Base-by-base conservation (phyloP, 2,329 filamentous ascomycete genomes). In the Fusarium equiseti region DNA sequence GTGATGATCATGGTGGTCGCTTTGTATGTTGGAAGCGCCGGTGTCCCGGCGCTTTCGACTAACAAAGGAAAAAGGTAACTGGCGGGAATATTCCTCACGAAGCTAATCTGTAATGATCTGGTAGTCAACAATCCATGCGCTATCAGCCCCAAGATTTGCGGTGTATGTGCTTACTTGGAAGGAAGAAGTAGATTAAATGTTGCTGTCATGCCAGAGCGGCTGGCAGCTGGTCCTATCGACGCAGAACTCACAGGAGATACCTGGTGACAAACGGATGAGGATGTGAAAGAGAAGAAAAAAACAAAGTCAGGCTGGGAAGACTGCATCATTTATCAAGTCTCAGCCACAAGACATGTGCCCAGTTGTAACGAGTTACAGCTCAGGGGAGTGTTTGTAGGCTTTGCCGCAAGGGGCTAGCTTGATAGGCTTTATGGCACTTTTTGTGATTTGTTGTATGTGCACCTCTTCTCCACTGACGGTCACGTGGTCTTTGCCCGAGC, bases 1-100 rank as follows among this genome's bases (percentile, higher is more conserved):
- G 45, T 58, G 35, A 50, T 58, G 54, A 58, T 50, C 54, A 58
- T 58, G 2, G 6, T 26, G 45, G 32, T 26, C 4, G 32, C 12
- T 42, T 15, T 42, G 54, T 42, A 58, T 58, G 54, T 50, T 50
- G 35, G 49, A 26, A 42, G 35, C 54, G 54, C 54, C 54, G 54
- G 54, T 4, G 3, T 13, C 2, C 54, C 54, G 45, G 45, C 54
- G 54, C 49, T 38, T 18, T 40, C 16, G 27, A 52, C 49, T 26
- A 38, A 35, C 6, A 11, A 38, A 38, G 18, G 18, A 12, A 12
- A 38, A 38, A n/a, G 0, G 18, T 1, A 12, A n/a, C 18, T 38
- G 5, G 35, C 1, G 16, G 9, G 0, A n/a, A 1, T 1, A n/a
- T 11, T n/a, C 10, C 35, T 10, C 18, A n/a, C 35, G 18, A 38